Evolutionary conservation across 306 rosid genomes (phyloP).

Genomic region (Dicorynia guianensis): DNA sequence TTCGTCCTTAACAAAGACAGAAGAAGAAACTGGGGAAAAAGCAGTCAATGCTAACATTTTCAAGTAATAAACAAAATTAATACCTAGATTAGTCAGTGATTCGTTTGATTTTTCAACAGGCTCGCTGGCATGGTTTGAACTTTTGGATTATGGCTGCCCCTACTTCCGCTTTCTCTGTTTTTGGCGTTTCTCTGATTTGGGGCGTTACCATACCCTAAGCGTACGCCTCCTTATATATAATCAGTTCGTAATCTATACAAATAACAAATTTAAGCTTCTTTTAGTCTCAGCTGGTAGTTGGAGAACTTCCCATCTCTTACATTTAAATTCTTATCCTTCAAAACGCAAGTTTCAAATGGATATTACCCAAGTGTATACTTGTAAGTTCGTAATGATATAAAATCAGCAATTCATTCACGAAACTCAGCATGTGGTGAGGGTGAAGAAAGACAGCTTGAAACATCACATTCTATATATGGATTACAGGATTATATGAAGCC

Average conservation of each 20-base stretch:
- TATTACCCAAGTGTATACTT: neutral
- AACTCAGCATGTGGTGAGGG: neutral
- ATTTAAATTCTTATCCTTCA: neutral
- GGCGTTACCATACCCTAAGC: neutral
- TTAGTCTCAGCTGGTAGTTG: too few relatives aligned
- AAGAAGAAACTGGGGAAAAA: neutral
- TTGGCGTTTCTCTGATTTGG: neutral
- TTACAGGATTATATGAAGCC: constrained; percentile 17
- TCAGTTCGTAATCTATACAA: too few relatives aligned
- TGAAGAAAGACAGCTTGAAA: neutral
- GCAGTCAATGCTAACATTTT: neutral
- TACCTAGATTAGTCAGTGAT: neutral
- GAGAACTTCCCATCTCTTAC: constrained; percentile 1
- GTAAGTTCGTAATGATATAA: neutral
- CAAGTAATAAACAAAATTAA: constrained; percentile 3
- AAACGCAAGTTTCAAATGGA: neutral
- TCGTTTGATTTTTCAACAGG: constrained; percentile 7
- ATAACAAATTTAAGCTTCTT: too few relatives aligned
- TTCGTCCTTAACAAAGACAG: constrained; percentile 19
- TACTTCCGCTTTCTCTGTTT: neutral
- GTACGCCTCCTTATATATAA: too few relatives aligned
- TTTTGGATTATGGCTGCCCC: constrained; percentile 17
- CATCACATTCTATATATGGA: neutral
- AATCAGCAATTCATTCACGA: constrained; percentile 8
- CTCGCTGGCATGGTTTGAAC: neutral